These are phyloP conservation scores for Sphaerosporella brunnea DNA, from an alignment of 495 filamentous ascomycete genomes.

Conservation along the genomic window DNA sequence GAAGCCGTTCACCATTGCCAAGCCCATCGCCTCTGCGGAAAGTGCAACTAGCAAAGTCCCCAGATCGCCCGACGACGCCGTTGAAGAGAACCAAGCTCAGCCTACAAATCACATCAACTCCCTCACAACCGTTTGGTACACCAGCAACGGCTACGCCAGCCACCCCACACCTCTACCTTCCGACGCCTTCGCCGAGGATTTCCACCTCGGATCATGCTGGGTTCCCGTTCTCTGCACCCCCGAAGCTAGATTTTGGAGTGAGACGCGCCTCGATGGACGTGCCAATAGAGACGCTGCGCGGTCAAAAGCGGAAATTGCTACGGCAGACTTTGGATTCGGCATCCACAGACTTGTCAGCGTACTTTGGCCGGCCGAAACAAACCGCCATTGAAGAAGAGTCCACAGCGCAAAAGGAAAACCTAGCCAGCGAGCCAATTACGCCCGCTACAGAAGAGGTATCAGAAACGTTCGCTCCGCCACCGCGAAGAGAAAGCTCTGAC, in stretches of 20 bases:
- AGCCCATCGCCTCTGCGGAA: constrained; percentile 4
- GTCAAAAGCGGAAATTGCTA: background rate
- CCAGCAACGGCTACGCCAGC: constrained; percentile 11
- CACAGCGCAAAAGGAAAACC: constrained; percentile 24
- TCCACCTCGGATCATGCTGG: constrained; percentile 7
- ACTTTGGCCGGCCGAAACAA: constrained; percentile 15
- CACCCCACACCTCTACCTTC: constrained; percentile 23
- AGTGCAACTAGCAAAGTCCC: background rate
- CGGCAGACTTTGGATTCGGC: constrained; percentile 2
- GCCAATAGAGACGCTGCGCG: background rate
- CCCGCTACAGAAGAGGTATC: background rate
- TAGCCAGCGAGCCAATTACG: background rate
- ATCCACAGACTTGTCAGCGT: constrained; percentile 15
- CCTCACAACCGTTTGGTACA: background rate
- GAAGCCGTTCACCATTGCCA: constrained; percentile 3
- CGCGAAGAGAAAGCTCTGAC: constrained; percentile 19
- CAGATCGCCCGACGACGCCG: background rate
- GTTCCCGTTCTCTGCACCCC: constrained; percentile 15
- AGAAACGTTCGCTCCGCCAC: constrained; percentile 20
- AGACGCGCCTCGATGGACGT: background rate
- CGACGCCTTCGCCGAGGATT: constrained; percentile 21
- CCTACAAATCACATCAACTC: constrained; percentile 1
- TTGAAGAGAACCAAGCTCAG: background rate
- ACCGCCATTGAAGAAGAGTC: constrained; percentile 27
- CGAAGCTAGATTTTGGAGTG: constrained; percentile 3